Percentiles rank a stretch among this genome's conserved stretches.
Evolutionary conservation across 2,329 filamentous ascomycete genomes (phyloP).

Genomic region (Arachnopeziza araneosa): DNA sequence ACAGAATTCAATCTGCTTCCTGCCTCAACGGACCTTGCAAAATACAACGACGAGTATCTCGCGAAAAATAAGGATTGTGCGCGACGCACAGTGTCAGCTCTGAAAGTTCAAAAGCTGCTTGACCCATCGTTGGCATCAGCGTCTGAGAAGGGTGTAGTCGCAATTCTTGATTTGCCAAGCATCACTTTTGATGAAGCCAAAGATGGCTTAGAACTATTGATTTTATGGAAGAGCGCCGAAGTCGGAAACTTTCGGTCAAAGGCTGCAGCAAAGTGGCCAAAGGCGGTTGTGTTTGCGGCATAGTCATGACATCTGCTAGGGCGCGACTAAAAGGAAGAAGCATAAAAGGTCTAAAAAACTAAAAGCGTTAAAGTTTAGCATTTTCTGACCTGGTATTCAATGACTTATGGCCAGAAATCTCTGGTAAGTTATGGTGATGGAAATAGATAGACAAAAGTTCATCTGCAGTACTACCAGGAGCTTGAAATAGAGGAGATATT

Average conservation of each 20-base stretch:
- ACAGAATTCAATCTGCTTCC: conserved; percentile 59
- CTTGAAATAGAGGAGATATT: conserved; percentile 18
- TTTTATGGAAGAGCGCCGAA: conserved; percentile 45
- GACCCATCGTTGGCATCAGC: conserved; percentile 49
- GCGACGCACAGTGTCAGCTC: conserved; percentile 56
- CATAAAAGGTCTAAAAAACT: not conserved
- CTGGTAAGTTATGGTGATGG: conserved; percentile 8
- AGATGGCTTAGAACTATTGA: conserved; percentile 45
- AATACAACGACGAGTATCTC: conserved; percentile 63
- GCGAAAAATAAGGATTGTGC: conserved; percentile 56
- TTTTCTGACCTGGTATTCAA: conserved; percentile 1
- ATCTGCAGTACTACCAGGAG: conserved; percentile 3
- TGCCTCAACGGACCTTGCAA: conserved; percentile 50
- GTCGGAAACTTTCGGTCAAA: conserved; percentile 43
- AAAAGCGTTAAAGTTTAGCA: not conserved
- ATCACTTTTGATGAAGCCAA: conserved; percentile 52
- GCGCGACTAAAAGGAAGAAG: not conserved
- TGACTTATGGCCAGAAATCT: not conserved
- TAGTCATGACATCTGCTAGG: not conserved
- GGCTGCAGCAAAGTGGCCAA: conserved; percentile 41
- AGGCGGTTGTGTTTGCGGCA: conserved; percentile 12
- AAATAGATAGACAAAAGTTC: conserved; percentile 25
- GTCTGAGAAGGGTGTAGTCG: conserved; percentile 57
- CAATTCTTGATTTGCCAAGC: conserved; percentile 46
- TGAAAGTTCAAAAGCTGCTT: conserved; percentile 54